Conservation (phyloP, 1,284 basidiomycete genomes). For the Heterobasidion irregulare region DNA sequence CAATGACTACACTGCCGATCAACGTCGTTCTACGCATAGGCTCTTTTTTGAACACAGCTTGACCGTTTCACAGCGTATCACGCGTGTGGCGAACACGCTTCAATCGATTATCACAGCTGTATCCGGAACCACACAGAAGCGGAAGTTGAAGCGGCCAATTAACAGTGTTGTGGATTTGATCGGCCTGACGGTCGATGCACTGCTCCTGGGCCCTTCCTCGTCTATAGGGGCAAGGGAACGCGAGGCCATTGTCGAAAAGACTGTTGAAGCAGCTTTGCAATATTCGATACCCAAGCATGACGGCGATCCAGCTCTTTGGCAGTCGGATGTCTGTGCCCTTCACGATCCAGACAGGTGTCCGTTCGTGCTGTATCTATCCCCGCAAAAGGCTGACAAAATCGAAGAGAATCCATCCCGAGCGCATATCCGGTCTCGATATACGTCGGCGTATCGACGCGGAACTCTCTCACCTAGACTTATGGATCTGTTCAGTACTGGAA, state of each 20-base stretch:
- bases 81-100: slow-evolving; percentile 46
- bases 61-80: slow-evolving; percentile 48
- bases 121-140: slow-evolving; percentile 26
- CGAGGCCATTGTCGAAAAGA: slow-evolving; percentile 53
- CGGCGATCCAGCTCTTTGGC: slow-evolving; percentile 34
- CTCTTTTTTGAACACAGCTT: slow-evolving; percentile 62
- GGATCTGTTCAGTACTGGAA: slow-evolving; percentile 52
- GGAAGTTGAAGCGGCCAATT: slow-evolving; percentile 44
- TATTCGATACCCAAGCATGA: slow-evolving; percentile 60
- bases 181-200: slow-evolving; percentile 48
- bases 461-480: slow-evolving; percentile 46
- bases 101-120: slow-evolving; percentile 38
- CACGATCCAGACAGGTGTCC: slow-evolving; percentile 48
- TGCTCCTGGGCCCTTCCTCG: slow-evolving; percentile 42
- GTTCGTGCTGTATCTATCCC: slow-evolving; percentile 27
- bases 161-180: slow-evolving; percentile 71
- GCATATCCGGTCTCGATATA: slow-evolving; percentile 37
- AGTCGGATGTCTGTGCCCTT: slow-evolving; percentile 47
- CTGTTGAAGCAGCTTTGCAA: slow-evolving; percentile 66
- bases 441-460: slow-evolving; percentile 57
- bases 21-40: slow-evolving; percentile 36
- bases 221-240: slow-evolving; percentile 49
- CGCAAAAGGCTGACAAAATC: slow-evolving; percentile 19
- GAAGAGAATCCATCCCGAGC: slow-evolving; percentile 19
- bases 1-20: slow-evolving; percentile 64